phyloP scores from a whole-genome alignment of 192 early-diverging fungal species.

The Allomyces macrogynus region DNA sequence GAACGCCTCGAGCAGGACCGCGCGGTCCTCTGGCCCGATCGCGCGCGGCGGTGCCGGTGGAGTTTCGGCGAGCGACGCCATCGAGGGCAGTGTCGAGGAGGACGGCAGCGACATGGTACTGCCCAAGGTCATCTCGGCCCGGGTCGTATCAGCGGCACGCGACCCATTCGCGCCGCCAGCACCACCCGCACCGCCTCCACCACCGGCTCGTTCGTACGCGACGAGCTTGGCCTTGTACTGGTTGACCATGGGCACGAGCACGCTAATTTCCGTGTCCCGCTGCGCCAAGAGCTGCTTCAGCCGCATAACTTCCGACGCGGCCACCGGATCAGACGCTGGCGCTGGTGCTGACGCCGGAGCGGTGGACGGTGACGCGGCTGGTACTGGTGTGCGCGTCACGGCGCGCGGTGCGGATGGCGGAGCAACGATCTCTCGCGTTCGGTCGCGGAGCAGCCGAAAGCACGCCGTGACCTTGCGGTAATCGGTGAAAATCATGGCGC shows the following conservation, averaged over 20 bases:
- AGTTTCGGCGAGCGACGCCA: not conserved
- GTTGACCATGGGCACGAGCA: constrained; percentile 2
- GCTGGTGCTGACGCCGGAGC: not conserved
- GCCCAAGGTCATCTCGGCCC: too few relatives aligned
- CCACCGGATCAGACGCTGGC: not conserved
- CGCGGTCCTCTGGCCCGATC: constrained; percentile 19
- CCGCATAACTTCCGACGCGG: not conserved
- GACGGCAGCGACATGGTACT: too few relatives aligned
- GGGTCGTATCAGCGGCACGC: too few relatives aligned
- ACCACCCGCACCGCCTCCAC: too few relatives aligned
- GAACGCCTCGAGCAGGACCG: constrained; percentile 35
- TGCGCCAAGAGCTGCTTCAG: not conserved
- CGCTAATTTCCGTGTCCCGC: constrained; percentile 3
- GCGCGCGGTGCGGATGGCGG: not conserved
- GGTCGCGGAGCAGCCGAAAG: constrained; percentile 14
- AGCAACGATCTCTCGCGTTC: too few relatives aligned
- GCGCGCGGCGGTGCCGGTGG: not conserved
- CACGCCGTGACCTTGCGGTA: constrained; percentile 25
- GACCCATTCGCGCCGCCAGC: too few relatives aligned
- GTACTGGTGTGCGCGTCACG: not conserved
- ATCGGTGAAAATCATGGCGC: constrained; percentile 19
- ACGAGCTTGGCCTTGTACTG: not conserved
- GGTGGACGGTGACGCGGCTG: not conserved
- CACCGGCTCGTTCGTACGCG: too few relatives aligned
- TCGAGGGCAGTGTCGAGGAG: too few relatives aligned